phyloP scores from a whole-genome alignment of 805 yeast species.

The Diddensiella santjacobensis region DNA sequence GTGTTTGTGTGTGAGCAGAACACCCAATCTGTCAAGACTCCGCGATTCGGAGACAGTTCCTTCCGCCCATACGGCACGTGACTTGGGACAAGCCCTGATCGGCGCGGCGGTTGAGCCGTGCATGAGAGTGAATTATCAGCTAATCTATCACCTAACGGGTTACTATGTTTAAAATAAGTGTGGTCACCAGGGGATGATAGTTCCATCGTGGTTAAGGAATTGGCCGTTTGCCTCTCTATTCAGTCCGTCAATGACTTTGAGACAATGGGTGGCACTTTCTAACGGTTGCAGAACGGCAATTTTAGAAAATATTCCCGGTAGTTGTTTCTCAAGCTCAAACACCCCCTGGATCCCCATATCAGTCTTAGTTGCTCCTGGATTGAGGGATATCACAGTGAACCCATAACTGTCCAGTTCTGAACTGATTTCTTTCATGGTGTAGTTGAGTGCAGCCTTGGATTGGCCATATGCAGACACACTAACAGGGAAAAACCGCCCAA shows the following conservation, averaged over 20 bases:
- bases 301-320: background rate
- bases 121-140: no score
- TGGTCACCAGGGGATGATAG: conserved; percentile 13
- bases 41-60: no score
- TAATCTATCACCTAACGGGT: no score
- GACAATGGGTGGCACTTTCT: background rate
- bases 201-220: conserved; percentile 15
- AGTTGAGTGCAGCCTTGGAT: conserved; percentile 40
- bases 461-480: conserved; percentile 34
- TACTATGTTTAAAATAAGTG: no score
- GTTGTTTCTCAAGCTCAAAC: background rate
- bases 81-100: no score
- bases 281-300: background rate
- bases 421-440: conserved; percentile 29
- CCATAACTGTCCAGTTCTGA: conserved; percentile 29
- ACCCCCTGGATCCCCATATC: conserved; percentile 30
- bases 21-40: no score
- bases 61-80: no score
- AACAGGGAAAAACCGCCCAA: conserved; percentile 21
- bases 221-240: conserved; percentile 28
- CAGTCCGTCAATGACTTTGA: conserved; percentile 21
- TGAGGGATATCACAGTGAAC: conserved; percentile 33
- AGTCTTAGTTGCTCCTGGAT: conserved; percentile 40
- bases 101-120: no score
- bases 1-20: no score